Conservation (phyloP, 169 alveolate genomes). For the Cyclospora cayetanensis region DNA sequence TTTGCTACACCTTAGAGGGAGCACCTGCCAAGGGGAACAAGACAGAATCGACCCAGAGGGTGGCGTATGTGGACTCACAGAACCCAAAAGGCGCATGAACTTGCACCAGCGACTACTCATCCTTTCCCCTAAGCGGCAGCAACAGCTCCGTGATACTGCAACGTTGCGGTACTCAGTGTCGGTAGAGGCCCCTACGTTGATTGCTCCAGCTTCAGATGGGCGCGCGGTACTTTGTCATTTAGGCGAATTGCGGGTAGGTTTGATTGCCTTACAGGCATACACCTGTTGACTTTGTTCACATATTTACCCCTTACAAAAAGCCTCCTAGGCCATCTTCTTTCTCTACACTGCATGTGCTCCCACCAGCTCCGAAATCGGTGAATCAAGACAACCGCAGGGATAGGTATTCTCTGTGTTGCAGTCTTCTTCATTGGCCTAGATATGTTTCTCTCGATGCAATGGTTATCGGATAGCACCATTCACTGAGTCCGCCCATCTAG, state of each 20-base stretch:
- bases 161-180: constrained; percentile 1
- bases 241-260: constrained; percentile 34
- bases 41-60: not conserved
- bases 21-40: not conserved
- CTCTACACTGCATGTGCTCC: too few species aligned
- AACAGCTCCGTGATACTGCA: constrained; percentile 13
- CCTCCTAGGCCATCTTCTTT: too few species aligned
- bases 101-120: not conserved
- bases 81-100: not conserved
- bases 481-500: too few species aligned
- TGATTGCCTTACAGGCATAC: not conserved
- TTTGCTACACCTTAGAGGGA: not conserved
- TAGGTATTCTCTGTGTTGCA: too few species aligned
- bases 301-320: too few species aligned
- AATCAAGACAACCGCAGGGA: too few species aligned
- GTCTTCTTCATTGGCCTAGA: too few species aligned
- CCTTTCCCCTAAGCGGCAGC: constrained; percentile 39
- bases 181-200: constrained; percentile 56
- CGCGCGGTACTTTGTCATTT: constrained; percentile 42
- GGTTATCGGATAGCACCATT: too few species aligned
- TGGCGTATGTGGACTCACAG: not conserved
- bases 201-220: constrained; percentile 46
- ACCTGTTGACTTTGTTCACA: too few species aligned
- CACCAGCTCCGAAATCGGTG: too few species aligned
- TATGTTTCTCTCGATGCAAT: too few species aligned